phyloP scores from a whole-genome alignment of 1,139 yeast genomes.

The Debaryomycetaceae sp. region DNA sequence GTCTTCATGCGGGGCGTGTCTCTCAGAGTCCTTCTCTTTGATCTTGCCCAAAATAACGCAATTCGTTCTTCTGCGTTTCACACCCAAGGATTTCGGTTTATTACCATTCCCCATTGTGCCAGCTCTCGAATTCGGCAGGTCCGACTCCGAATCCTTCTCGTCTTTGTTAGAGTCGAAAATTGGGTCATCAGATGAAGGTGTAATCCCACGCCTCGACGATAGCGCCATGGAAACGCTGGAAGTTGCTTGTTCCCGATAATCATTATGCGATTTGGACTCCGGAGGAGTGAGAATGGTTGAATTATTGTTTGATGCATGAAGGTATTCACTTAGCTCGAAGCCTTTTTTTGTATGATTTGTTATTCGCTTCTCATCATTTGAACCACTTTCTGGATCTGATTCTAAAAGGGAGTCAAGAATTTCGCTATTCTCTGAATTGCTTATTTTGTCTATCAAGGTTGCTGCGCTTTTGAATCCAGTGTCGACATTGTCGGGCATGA shows the following conservation, averaged over 20 bases:
- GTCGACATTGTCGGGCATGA: constrained; percentile 77
- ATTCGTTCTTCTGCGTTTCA: constrained; percentile 10
- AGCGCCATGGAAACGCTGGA: not conserved
- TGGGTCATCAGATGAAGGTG: not conserved
- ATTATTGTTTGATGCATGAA: not conserved
- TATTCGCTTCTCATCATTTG: not conserved
- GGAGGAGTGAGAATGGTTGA: not conserved
- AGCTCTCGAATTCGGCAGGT: not conserved
- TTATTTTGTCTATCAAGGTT: constrained; percentile 37
- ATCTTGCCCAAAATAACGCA: constrained; percentile 13
- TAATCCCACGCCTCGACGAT: not conserved
- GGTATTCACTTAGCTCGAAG: not conserved
- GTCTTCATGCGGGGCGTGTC: not conserved
- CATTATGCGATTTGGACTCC: not conserved
- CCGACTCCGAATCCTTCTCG: not conserved
- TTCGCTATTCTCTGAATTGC: constrained; percentile 6
- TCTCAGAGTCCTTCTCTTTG: constrained; percentile 2
- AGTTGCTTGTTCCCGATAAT: not conserved
- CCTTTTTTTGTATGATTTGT: not conserved
- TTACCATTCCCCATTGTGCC: not conserved
- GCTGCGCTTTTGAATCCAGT: constrained; percentile 66
- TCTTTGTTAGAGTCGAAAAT: not conserved
- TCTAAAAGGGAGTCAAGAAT: constrained; percentile 21
- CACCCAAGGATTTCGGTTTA: constrained; percentile 11
- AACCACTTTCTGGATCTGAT: constrained; percentile 16